These are phyloP conservation scores for Thermothielavioides terrestris DNA, from an alignment of 495 filamentous ascomycete genomes.

Conservation along the genomic window DNA sequence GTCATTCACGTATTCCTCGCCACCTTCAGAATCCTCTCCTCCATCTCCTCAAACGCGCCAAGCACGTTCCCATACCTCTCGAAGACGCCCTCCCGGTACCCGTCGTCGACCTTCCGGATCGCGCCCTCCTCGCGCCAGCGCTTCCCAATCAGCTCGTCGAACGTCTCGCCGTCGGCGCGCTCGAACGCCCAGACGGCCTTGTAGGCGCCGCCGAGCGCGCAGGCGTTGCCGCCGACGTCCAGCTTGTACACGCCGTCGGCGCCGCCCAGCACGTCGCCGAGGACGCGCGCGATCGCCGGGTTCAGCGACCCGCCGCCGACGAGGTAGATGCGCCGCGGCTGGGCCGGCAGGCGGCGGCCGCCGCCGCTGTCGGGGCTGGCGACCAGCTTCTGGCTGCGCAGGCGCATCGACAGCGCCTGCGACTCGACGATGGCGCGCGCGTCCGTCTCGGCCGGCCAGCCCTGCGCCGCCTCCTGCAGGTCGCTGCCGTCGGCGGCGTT, in stretches of 20 bases:
- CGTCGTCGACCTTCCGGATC: conserved; percentile 70
- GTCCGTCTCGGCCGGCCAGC: conserved; percentile 48
- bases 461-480: conserved; percentile 38
- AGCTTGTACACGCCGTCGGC: conserved; percentile 83
- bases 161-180: conserved; percentile 57
- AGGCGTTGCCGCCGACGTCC: conserved; percentile 93
- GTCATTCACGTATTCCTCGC: conserved; percentile 34
- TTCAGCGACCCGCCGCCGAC: conserved; percentile 88
- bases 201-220: conserved; percentile 90
- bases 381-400: conserved; percentile 71
- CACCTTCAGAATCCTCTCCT: conserved; percentile 52
- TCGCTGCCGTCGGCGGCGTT: conserved; percentile 36
- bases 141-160: conserved; percentile 74
- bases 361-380: conserved; percentile 36
- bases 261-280: conserved; percentile 82
- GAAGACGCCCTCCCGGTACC: conserved; percentile 67
- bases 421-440: conserved; percentile 87
- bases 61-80: conserved; percentile 67
- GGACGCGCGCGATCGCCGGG: conserved; percentile 69
- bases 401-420: conserved; percentile 80
- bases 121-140: conserved; percentile 82
- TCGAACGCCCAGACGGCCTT: conserved; percentile 92
- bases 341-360: conserved; percentile 51
- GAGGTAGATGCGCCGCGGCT: conserved; percentile 84
- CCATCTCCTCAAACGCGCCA: conserved; percentile 72